Evolutionary conservation across 1,139 yeast genomes (phyloP).

Genomic region (Blastobotrys niveus): DNA sequence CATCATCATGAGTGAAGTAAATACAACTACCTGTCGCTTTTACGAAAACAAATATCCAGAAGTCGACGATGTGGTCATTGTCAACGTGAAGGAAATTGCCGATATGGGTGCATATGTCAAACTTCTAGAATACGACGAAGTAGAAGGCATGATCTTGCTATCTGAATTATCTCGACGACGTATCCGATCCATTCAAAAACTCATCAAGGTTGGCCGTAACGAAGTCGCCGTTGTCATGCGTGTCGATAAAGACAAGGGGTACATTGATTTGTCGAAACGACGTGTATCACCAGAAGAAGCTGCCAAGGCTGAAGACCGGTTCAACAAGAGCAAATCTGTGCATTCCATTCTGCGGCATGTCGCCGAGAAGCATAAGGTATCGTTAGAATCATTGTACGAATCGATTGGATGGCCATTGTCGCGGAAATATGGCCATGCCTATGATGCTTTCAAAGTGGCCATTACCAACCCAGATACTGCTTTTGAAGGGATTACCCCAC

Average conservation of each 20-base stretch:
- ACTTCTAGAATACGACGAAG: conserved; percentile 91
- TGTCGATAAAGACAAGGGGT: conserved; percentile 98
- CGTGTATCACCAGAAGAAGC: conserved; percentile 98
- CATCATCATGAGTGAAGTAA: conserved; percentile 29
- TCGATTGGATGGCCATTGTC: conserved; percentile 97
- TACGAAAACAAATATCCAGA: conserved; percentile 98
- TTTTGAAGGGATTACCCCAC: conserved; percentile 73
- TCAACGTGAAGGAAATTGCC: conserved; percentile 95
- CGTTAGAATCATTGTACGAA: conserved; percentile 80
- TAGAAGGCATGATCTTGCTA: conserved; percentile 96
- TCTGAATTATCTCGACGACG: conserved; percentile 98
- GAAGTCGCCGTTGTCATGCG: conserved; percentile 98
- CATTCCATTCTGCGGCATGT: conserved; percentile 97
- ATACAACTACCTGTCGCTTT: conserved; percentile 90
- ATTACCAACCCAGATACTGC: conserved; percentile 82
- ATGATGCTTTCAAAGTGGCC: conserved; percentile 94
- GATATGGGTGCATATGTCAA: conserved; percentile 98
- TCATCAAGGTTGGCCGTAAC: conserved; percentile 96
- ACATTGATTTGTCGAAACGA: conserved; percentile 95
- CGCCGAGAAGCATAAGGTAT: conserved; percentile 89
- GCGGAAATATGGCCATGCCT: conserved; percentile 92
- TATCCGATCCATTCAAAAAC: conserved; percentile 93
- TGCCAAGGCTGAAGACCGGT: conserved; percentile 94
- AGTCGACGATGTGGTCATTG: conserved; percentile 98
- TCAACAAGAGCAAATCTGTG: conserved; percentile 93